A percentile compares a stretch with the other conserved stretches of the same genome.
These are phyloP conservation scores for Trichophyton verrucosum DNA, from an alignment of 2,329 filamentous ascomycete species.

Conservation along the genomic window DNA sequence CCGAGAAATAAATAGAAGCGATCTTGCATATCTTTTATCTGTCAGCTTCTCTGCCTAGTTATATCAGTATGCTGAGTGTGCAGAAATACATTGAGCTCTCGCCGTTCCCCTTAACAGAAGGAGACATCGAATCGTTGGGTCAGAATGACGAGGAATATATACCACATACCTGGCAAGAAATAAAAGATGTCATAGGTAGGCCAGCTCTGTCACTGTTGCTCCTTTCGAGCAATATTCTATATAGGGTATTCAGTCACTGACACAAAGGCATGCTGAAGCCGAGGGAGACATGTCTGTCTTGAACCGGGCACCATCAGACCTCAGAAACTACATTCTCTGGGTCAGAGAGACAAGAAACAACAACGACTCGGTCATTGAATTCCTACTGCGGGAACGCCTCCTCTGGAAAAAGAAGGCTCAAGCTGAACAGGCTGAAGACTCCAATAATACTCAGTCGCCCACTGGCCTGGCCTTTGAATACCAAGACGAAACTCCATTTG, in stretches of 20 bases:
- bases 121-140: background rate
- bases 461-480: background rate
- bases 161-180: background rate
- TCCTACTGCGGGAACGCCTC: background rate
- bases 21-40: background rate
- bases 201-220: background rate
- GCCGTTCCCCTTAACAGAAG: background rate
- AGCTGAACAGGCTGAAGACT: background rate
- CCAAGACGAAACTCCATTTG: background rate
- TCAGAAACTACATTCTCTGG: conserved; percentile 3
- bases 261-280: background rate
- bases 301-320: background rate
- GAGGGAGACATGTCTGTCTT: background rate
- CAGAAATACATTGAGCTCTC: background rate
- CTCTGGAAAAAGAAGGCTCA: background rate
- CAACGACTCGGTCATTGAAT: background rate
- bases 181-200: background rate
- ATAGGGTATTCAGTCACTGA: background rate
- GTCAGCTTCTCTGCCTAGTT: background rate
- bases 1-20: background rate
- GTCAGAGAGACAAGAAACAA: background rate
- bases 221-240: background rate
- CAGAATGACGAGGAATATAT: background rate
- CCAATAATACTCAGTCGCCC: background rate
- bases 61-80: background rate